Conservation (phyloP, 495 filamentous ascomycete genomes). For the Penicillium cosmopolitanum region DNA sequence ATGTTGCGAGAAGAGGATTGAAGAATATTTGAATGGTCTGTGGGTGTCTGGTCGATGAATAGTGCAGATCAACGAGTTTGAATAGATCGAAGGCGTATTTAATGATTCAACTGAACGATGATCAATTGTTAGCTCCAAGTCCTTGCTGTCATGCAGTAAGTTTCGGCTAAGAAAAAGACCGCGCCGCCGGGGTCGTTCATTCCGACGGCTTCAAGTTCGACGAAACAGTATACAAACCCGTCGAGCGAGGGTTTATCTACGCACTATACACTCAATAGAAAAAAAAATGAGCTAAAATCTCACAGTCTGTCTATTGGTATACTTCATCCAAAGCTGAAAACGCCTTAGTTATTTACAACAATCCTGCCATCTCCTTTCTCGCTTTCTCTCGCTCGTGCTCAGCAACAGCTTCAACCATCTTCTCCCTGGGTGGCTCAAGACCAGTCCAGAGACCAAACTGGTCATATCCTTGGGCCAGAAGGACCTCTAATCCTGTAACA, state of each 20-base stretch:
- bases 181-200: neutral
- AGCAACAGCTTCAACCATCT: slow-evolving; percentile 19
- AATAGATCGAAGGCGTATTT: too few relatives aligned
- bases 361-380: slow-evolving; percentile 3
- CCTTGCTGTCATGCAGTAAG: neutral
- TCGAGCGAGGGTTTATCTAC: neutral
- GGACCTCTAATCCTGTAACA: slow-evolving; percentile 69
- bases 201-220: too few relatives aligned
- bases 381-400: slow-evolving; percentile 13
- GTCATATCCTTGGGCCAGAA: slow-evolving; percentile 72
- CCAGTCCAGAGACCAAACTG: slow-evolving; percentile 74
- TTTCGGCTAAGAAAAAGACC: neutral
- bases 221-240: too few relatives aligned
- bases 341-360: neutral
- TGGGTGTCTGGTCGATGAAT: too few relatives aligned
- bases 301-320: neutral
- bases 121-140: too few relatives aligned
- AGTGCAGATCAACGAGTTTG: too few relatives aligned
- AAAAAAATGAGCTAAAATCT: neutral
- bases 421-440: slow-evolving; percentile 27
- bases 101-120: too few relatives aligned
- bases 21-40: neutral
- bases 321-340: neutral
- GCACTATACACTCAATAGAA: neutral
- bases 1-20: neutral